Base-by-base conservation (phyloP, 352 stramenopile species). In the Pythium monospermum region DNA sequence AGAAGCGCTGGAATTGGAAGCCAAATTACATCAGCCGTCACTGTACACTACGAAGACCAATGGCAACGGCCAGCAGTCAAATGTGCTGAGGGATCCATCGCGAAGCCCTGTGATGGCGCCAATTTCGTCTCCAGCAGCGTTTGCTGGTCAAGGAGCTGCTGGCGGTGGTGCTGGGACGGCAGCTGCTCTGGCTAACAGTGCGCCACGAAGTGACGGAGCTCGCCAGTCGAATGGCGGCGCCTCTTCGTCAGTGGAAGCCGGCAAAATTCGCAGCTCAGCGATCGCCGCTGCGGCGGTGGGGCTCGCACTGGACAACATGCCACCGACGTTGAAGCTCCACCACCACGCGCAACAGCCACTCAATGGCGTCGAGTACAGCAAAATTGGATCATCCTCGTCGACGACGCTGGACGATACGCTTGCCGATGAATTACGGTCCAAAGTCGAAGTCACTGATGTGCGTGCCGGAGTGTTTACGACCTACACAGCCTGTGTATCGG, bases 21-120 rank as follows among this genome's bases (percentile, higher is more conserved):
- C 83, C n/a, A 92, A 91, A 50, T 64, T 94, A 19, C 82, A 94
- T 45, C 83, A 94, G 48, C 81, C 83, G 11, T 87, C 76, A 12
- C 40, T 85, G 25, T 88, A 91, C 61, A 74, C 59, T 43, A 66
- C 40, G 10, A 64, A 46, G 30, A 8, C 30, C 8, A 8, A 8
- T 35, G 8, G 7, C 30, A 35, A 13, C 30, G n/a, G n/a, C n/a
- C n/a, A n/a, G n/a, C n/a, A n/a, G n/a, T n/a, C n/a, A n/a, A n/a
- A n/a, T n/a, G n/a, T n/a, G n/a, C n/a, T 1, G 79, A 76, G 15
- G 22, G 35, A 25, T 27, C 64, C 18, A 66, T 69, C 16, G 45
- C 57, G 8, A 13, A 35, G 30, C 30, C 30, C 30, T 8, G 30
- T 35, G 30, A 8, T 35, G 13, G 61, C 73, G 4, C 61, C 73